Base-by-base conservation (phyloP, 2,329 filamentous ascomycete genomes). In the Podosphaera xanthii region DNA sequence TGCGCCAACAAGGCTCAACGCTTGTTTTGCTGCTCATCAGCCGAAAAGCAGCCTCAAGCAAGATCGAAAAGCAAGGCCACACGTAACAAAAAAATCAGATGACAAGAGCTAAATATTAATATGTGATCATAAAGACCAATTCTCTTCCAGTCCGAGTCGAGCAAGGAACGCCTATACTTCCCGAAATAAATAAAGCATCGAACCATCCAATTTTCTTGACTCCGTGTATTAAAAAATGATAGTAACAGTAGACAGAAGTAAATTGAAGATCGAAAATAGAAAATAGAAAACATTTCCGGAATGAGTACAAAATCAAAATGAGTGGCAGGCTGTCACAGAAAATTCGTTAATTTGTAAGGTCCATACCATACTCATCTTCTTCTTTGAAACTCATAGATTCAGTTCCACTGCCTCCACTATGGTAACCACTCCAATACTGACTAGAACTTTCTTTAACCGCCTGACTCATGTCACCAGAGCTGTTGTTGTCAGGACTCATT, bases 311-410 rank as follows among this genome's bases (percentile, higher is more conserved):
- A 6, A 6, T 40, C 36, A 10, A 10, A 40, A 6, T 40, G 1
- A 40, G 10, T 5, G 10, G 10, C 10, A 6, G 10, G 6, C 36
- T 40, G 5, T 6, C 10, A 5, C 36, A 40, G 36, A 40, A 6
- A 40, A 40, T 40, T 40, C 59, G 22, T 67, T 71, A 73, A 65
- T 74, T 72, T 60, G 73, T 77, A 63, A 82, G 71, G 64, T 92
- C 87, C 86, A 94, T 94, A 68, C 81, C 82, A 68, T 86, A 94
- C 72, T 95, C 90, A 65, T 96, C 90, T 72, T 96, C 90, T 70
- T 95, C 90, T 71, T 95, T 95, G 73, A 96, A 87, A 69, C 84
- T 83, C 67, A 87, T 75, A 5, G 75, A 73, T 33, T 76, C 76
- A 52, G 82, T 78, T 59, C 83, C 83, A 67, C 81, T 87, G 61